phyloP scores from a whole-genome alignment of 768 basidiomycete genomes.

The Agaricus sinodeliciosus region DNA sequence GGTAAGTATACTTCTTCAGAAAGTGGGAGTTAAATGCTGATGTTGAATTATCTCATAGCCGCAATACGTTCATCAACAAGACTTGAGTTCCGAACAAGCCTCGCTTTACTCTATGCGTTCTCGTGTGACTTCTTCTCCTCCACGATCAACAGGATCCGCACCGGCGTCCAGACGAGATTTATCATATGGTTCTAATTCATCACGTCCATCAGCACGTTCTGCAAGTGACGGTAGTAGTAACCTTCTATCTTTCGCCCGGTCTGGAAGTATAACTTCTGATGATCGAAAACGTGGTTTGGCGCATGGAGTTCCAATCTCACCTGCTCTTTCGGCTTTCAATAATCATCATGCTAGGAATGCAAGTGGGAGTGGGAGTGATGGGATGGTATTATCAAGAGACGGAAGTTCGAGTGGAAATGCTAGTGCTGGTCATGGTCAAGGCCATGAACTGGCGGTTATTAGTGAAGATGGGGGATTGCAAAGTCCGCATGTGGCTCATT shows the following conservation, averaged over 20 bases:
- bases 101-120: conserved; percentile 63
- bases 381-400: not conserved
- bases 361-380: conserved; percentile 8
- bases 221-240: conserved; percentile 27
- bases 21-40: conserved; percentile 4
- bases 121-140: conserved; percentile 31
- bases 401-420: conserved; percentile 5
- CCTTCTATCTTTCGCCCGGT: conserved; percentile 27
- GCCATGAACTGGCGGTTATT: too few species aligned
- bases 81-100: conserved; percentile 49
- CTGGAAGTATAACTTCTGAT: conserved; percentile 50
- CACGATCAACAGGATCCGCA: conserved; percentile 48
- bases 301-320: conserved; percentile 28
- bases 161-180: conserved; percentile 37
- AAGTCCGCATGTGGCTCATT: conserved; percentile 16
- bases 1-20: conserved; percentile 33
- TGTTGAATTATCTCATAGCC: conserved; percentile 25
- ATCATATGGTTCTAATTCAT: conserved; percentile 46
- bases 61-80: conserved; percentile 34
- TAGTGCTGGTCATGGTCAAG: not conserved
- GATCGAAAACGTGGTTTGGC: conserved; percentile 29
- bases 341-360: conserved; percentile 16
- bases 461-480: conserved; percentile 11
- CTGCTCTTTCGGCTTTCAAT: conserved; percentile 47
- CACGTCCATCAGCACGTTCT: conserved; percentile 43